phyloP scores from a whole-genome alignment of 2,329 filamentous ascomycete genomes.

The Aureobasidium sp. region DNA sequence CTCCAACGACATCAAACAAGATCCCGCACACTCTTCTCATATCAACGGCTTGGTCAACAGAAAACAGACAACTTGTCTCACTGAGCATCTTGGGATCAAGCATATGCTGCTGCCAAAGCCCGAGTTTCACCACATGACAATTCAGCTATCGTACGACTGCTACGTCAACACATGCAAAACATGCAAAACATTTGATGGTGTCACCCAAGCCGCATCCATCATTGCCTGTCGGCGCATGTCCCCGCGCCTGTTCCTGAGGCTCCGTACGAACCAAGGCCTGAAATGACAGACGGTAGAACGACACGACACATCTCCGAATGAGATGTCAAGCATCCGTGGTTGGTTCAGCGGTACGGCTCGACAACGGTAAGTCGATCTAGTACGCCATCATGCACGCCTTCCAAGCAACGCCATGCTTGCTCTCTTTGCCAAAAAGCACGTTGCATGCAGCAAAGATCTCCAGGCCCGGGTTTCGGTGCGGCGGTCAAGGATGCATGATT shows the following conservation, averaged over 20 bases:
- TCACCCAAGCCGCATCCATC: background rate
- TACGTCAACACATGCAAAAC: slow-evolving; percentile 4
- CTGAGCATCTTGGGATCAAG: background rate
- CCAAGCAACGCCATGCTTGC: slow-evolving; percentile 10
- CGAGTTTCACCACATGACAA: slow-evolving; percentile 13
- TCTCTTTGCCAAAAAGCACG: slow-evolving; percentile 5
- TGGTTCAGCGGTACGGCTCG: slow-evolving; percentile 1
- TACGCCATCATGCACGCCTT: slow-evolving; percentile 3
- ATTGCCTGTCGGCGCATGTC: background rate
- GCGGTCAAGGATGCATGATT: slow-evolving; percentile 9
- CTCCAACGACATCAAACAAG: background rate
- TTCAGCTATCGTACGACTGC: slow-evolving; percentile 9
- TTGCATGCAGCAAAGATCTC: slow-evolving; percentile 8
- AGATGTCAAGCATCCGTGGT: background rate
- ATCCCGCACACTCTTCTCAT: background rate
- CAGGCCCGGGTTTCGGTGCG: slow-evolving; percentile 4
- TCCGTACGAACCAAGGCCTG: background rate
- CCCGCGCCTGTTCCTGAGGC: slow-evolving; percentile 2
- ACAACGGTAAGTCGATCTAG: slow-evolving; percentile 5
- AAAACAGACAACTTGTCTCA: background rate
- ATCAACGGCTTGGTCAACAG: background rate
- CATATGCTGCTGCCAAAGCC: background rate
- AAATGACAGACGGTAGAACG: background rate
- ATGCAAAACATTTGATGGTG: slow-evolving; percentile 1
- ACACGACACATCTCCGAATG: background rate